Evolutionary conservation across 2,329 filamentous ascomycete genomes (phyloP).

Genomic region (Ceratocystis lukuohia): DNA sequence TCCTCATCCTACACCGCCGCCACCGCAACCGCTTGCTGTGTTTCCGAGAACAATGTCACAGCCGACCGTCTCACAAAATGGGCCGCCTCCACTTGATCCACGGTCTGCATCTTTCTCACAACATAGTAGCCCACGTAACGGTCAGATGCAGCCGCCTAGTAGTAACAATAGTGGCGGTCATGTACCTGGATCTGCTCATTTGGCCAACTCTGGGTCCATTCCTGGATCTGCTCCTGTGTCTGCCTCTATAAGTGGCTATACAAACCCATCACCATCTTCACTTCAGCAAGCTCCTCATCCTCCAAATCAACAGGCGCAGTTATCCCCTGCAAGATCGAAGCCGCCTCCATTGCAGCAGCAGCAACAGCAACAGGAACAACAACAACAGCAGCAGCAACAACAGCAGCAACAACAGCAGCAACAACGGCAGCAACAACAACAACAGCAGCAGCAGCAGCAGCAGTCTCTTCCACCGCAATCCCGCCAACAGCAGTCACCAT

Average conservation of each 20-base stretch:
- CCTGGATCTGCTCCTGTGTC: not conserved
- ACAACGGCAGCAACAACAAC: slow-evolving; percentile 1
- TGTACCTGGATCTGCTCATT: not conserved
- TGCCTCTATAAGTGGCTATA: not conserved
- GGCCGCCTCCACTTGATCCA: slow-evolving; percentile 26
- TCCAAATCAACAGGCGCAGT: not conserved
- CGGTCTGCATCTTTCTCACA: slow-evolving; percentile 18
- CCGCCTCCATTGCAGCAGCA: not conserved
- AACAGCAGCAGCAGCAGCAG: slow-evolving; percentile 8
- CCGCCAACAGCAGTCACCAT: too few relatives aligned
- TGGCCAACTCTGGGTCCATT: slow-evolving; percentile 4
- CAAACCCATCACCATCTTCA: not conserved
- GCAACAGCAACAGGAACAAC: not conserved
- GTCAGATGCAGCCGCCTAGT: slow-evolving; percentile 4
- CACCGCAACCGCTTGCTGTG: not conserved
- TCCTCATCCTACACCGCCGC: slow-evolving; percentile 30
- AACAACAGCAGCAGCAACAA: not conserved
- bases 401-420: slow-evolving; percentile 11
- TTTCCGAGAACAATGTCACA: slow-evolving; percentile 37
- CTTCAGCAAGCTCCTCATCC: slow-evolving; percentile 7
- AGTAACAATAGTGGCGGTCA: not conserved
- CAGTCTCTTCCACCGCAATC: not conserved
- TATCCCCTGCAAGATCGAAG: not conserved
- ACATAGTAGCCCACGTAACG: slow-evolving; percentile 9
- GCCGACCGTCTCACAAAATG: slow-evolving; percentile 40